Conservation (phyloP, 2,329 filamentous ascomycete genomes). For the Colletotrichum abscissum region DNA sequence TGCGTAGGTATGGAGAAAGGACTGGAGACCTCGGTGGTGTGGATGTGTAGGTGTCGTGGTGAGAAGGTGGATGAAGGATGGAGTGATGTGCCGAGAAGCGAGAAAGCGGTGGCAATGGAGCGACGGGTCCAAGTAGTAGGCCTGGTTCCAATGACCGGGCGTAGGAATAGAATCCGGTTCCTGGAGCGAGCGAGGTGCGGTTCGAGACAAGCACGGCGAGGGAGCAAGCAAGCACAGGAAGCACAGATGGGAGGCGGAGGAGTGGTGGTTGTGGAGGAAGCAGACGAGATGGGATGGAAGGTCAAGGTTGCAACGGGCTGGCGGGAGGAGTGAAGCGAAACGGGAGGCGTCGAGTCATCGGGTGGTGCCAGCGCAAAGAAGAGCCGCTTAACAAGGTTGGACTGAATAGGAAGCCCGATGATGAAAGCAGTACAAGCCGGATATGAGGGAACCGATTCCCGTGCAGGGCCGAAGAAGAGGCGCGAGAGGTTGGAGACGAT, state of each 20-base stretch:
- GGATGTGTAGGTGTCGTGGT: not conserved
- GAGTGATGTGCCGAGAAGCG: constrained; percentile 22
- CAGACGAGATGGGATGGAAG: constrained; percentile 23
- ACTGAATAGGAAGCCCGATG: constrained; percentile 32
- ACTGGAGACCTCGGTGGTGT: constrained; percentile 23
- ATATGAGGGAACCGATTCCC: constrained; percentile 22
- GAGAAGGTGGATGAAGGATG: not conserved
- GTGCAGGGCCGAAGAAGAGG: constrained; percentile 27
- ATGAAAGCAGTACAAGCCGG: constrained; percentile 17
- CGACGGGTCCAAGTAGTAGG: constrained; percentile 16
- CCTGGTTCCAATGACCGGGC: constrained; percentile 14
- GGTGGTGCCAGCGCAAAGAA: constrained; percentile 25
- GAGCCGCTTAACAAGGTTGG: constrained; percentile 32
- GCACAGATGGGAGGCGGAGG: not conserved
- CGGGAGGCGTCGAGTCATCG: constrained; percentile 33
- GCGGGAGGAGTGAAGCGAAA: constrained; percentile 22
- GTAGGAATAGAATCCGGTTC: constrained; percentile 4
- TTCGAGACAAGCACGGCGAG: constrained; percentile 8
- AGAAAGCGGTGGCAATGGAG: constrained; percentile 25
- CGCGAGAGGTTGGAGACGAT: constrained; percentile 31
- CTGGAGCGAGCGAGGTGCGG: constrained; percentile 10
- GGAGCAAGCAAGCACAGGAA: constrained; percentile 11
- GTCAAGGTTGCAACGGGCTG: constrained; percentile 29
- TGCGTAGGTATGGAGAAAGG: constrained; percentile 28
- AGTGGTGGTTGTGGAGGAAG: not conserved